A percentile compares a stretch with the other conserved stretches of the same genome.
Conservation (phyloP, 345 rosid genomes). For the Abelmoschus esculentus region DNA sequence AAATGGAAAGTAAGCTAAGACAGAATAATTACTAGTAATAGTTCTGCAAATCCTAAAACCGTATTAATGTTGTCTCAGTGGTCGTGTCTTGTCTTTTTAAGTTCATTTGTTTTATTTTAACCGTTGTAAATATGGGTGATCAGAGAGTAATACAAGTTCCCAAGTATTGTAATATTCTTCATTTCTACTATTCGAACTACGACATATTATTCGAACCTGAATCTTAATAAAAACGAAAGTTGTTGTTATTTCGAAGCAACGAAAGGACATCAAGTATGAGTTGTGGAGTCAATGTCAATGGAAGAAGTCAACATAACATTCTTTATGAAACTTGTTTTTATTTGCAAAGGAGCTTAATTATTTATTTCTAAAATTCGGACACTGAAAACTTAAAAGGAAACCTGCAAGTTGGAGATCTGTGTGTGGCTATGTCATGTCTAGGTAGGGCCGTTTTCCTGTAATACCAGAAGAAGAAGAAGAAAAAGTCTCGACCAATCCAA, state of each 20-base stretch:
- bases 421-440: neutral
- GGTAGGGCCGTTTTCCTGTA: neutral
- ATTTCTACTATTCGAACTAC: too few relatives aligned
- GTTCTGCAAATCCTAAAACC: neutral
- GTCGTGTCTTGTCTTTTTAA: neutral
- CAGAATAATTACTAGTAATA: too few relatives aligned
- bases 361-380: neutral
- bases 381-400: neutral
- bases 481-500: neutral
- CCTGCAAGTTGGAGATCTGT: neutral
- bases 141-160: neutral
- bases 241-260: too few relatives aligned
- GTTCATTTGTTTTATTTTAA: conserved; percentile 7
- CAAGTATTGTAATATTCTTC: neutral
- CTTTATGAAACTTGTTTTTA: conserved; percentile 5
- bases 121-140: conserved; percentile 9
- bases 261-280: neutral
- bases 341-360: neutral
- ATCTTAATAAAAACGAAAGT: too few relatives aligned
- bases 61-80: neutral
- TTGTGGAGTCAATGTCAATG: conserved; percentile 1
- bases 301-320: neutral
- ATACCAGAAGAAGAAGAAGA: too few relatives aligned
- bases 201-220: too few relatives aligned
- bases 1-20: too few relatives aligned